Evolutionary conservation across 1,284 basidiomycete genomes (phyloP).

Genomic region (Meripilus lineatus): DNA sequence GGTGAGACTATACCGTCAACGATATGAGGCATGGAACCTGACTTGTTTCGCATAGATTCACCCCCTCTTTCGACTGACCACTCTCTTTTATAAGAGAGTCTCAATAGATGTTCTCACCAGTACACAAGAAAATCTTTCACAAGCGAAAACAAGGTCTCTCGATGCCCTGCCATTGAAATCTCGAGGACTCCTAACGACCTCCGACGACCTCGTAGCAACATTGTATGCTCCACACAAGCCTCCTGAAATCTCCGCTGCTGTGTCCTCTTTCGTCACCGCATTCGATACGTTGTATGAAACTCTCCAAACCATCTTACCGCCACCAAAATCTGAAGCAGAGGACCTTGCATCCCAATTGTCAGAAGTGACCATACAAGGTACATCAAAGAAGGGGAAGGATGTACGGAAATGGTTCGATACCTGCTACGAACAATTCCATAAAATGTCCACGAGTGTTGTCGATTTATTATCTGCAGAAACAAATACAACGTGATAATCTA

Average conservation of each 20-base stretch:
- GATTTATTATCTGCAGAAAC: slow-evolving; percentile 5
- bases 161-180: slow-evolving; percentile 43
- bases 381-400: slow-evolving; percentile 24
- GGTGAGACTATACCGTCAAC: slow-evolving; percentile 14
- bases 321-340: neutral
- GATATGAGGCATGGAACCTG: neutral
- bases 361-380: too few species aligned
- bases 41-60: slow-evolving; percentile 50
- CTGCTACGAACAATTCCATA: slow-evolving; percentile 55
- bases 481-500: neutral
- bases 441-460: slow-evolving; percentile 17
- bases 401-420: slow-evolving; percentile 49
- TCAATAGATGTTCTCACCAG: slow-evolving; percentile 42
- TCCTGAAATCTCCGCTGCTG: slow-evolving; percentile 33
- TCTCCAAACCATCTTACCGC: too few species aligned
- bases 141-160: slow-evolving; percentile 26
- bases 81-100: slow-evolving; percentile 60
- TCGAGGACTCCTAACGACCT: slow-evolving; percentile 47
- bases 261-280: slow-evolving; percentile 33
- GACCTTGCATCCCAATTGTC: slow-evolving; percentile 11
- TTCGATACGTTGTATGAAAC: slow-evolving; percentile 32
- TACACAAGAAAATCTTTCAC: slow-evolving; percentile 19
- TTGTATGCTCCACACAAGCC: slow-evolving; percentile 59
- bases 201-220: slow-evolving; percentile 61
- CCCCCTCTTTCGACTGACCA: slow-evolving; percentile 51